Conservation (phyloP, 495 filamentous ascomycete genomes). For the Penicillium verhagenii region DNA sequence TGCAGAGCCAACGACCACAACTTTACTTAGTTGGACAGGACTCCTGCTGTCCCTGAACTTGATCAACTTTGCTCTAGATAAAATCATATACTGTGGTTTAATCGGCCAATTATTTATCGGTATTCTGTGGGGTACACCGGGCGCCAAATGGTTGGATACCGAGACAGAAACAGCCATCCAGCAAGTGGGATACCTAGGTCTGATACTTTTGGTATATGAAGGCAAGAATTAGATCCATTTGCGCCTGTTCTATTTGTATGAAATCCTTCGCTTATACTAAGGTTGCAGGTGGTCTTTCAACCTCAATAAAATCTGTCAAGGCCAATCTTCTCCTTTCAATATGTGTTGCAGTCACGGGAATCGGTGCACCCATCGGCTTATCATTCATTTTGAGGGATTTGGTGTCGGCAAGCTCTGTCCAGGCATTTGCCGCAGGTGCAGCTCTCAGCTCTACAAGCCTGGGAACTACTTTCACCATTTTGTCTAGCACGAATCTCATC, state of each 20-base stretch:
- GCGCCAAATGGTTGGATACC: constrained; percentile 50
- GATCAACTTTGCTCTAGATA: constrained; percentile 57
- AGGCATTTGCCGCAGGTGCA: constrained; percentile 74
- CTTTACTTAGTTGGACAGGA: constrained; percentile 59
- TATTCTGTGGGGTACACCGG: constrained; percentile 65
- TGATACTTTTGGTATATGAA: constrained; percentile 74
- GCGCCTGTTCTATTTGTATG: no score
- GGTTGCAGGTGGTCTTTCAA: constrained; percentile 62
- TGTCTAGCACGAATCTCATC: constrained; percentile 55
- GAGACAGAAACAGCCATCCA: constrained; percentile 56
- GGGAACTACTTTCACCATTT: constrained; percentile 75
- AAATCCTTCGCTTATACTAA: not conserved
- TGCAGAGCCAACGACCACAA: constrained; percentile 56
- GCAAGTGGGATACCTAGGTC: constrained; percentile 72
- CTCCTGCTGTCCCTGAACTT: constrained; percentile 68
- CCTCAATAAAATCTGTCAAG: constrained; percentile 55
- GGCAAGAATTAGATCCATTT: no score
- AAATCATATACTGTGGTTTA: constrained; percentile 65
- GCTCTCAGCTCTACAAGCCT: constrained; percentile 74
- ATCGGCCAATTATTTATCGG: constrained; percentile 75
- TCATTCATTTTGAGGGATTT: constrained; percentile 57
- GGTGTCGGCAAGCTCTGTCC: constrained; percentile 47
- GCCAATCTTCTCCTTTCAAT: constrained; percentile 60
- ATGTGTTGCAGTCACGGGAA: constrained; percentile 61
- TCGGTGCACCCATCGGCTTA: constrained; percentile 63